phyloP scores from a whole-genome alignment of 1,284 basidiomycete genomes.

The Meira nashicola region DNA sequence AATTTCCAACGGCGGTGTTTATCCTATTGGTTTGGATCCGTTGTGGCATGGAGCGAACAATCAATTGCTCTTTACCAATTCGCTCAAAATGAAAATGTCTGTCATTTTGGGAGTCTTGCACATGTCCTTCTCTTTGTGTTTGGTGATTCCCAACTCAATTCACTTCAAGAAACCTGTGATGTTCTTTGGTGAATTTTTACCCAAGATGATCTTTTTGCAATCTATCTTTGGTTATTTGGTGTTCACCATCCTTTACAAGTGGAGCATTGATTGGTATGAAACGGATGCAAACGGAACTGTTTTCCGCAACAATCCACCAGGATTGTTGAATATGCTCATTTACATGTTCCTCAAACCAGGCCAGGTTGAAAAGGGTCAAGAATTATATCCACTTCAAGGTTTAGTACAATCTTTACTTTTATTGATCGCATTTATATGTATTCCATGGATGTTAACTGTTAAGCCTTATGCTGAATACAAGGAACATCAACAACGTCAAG shows the following conservation, averaged over 20 bases:
- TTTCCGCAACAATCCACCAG: conserved; percentile 65
- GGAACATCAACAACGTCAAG: conserved; percentile 79
- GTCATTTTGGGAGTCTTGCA: conserved; percentile 94
- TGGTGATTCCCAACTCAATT: conserved; percentile 91
- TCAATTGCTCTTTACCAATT: conserved; percentile 88
- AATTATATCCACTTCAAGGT: conserved; percentile 83
- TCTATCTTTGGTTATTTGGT: conserved; percentile 96
- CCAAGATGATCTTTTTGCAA: conserved; percentile 94
- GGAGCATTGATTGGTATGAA: conserved; percentile 84
- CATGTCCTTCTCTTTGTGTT: conserved; percentile 95
- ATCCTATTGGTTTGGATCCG: conserved; percentile 92
- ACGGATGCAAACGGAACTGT: conserved; percentile 57
- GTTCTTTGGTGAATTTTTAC: conserved; percentile 90
- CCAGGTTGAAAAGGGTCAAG: conserved; percentile 62
- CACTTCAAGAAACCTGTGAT: conserved; percentile 80
- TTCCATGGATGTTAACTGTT: conserved; percentile 87
- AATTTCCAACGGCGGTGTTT: conserved; percentile 61
- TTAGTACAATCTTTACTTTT: conserved; percentile 77
- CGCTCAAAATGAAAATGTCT: conserved; percentile 99
- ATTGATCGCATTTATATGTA: conserved; percentile 75
- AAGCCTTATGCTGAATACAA: conserved; percentile 93
- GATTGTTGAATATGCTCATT: conserved; percentile 62
- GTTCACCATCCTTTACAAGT: conserved; percentile 93
- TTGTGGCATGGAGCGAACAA: conserved; percentile 94
- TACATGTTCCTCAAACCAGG: conserved; percentile 53